Percentiles rank a stretch among this genome's conserved stretches.
These are phyloP conservation scores for Apiotrichum montevideense DNA, from an alignment of 1,284 basidiomycete species.

Conservation along the genomic window DNA sequence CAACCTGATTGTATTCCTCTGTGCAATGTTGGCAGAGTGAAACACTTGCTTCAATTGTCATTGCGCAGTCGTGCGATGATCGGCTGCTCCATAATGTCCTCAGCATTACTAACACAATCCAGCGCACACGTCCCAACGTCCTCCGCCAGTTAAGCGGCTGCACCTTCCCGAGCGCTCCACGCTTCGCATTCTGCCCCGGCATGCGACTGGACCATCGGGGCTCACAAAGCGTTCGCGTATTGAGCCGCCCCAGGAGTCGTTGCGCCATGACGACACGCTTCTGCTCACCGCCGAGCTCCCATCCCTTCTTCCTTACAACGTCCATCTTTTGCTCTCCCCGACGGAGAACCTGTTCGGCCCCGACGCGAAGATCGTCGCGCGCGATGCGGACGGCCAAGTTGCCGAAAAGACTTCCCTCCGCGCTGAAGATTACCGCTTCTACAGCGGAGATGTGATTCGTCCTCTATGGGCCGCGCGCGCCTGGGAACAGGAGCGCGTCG, in stretches of 20 bases:
- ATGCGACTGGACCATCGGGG: conserved; percentile 11
- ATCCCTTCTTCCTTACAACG: conserved; percentile 22
- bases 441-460: conserved; percentile 64
- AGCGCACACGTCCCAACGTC: conserved; percentile 34
- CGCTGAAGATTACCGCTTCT: conserved; percentile 49
- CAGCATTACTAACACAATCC: neutral
- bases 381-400: conserved; percentile 1
- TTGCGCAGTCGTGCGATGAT: too few species aligned
- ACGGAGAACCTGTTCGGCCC: conserved; percentile 72
- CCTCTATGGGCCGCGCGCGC: conserved; percentile 49
- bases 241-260: conserved; percentile 24
- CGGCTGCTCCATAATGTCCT: too few species aligned
- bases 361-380: conserved; percentile 55
- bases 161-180: conserved; percentile 27
- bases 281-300: conserved; percentile 34
- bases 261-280: conserved; percentile 34
- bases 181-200: conserved; percentile 56
- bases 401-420: conserved; percentile 9
- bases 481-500: conserved; percentile 26
- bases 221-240: conserved; percentile 10
- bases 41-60: too few species aligned
- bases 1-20: too few species aligned
- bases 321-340: conserved; percentile 57
- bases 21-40: too few species aligned
- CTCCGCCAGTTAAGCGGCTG: conserved; percentile 35